A percentile compares a stretch with the other conserved stretches of the same genome.
These are phyloP conservation scores for Lactarius quietus DNA, from an alignment of 768 basidiomycete genomes.

Conservation along the genomic window DNA sequence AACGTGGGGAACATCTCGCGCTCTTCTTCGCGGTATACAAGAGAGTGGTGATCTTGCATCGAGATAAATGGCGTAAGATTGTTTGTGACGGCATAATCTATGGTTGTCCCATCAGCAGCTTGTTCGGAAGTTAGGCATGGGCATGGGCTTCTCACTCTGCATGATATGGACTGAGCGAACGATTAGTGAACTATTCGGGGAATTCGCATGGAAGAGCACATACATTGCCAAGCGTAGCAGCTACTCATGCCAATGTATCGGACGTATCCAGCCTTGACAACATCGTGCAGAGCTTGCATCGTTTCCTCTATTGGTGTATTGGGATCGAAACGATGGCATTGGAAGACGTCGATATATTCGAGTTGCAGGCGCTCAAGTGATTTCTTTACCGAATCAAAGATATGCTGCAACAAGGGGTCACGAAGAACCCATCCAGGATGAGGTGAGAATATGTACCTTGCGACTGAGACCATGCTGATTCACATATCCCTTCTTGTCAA, in stretches of 20 bases:
- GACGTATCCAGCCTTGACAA: slow-evolving; percentile 38
- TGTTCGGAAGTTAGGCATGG: slow-evolving; percentile 11
- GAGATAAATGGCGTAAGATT: not conserved
- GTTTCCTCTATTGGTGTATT: slow-evolving; percentile 34
- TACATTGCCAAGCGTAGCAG: slow-evolving; percentile 33
- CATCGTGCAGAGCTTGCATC: slow-evolving; percentile 40
- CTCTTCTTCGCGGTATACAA: slow-evolving; percentile 41
- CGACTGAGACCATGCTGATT: slow-evolving; percentile 39
- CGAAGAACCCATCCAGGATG: not conserved
- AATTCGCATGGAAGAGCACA: slow-evolving; percentile 5
- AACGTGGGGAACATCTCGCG: slow-evolving; percentile 36
- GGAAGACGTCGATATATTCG: slow-evolving; percentile 74
- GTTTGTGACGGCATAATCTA: slow-evolving; percentile 23
- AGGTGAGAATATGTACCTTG: slow-evolving; percentile 29
- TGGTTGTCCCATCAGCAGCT: slow-evolving; percentile 18
- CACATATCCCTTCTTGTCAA: slow-evolving; percentile 34
- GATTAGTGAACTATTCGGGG: slow-evolving; percentile 16
- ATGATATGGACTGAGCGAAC: slow-evolving; percentile 10
- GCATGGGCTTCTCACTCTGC: too few relatives aligned
- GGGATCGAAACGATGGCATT: slow-evolving; percentile 42
- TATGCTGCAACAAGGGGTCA: slow-evolving; percentile 43
- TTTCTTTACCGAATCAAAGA: slow-evolving; percentile 63
- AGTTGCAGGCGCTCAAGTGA: slow-evolving; percentile 64
- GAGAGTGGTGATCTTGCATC: slow-evolving; percentile 31
- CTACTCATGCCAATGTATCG: slow-evolving; percentile 35